These are phyloP conservation scores for Nepenthes mirabilis DNA, from an alignment of 148 eudicot genomes.

Conservation along the genomic window DNA sequence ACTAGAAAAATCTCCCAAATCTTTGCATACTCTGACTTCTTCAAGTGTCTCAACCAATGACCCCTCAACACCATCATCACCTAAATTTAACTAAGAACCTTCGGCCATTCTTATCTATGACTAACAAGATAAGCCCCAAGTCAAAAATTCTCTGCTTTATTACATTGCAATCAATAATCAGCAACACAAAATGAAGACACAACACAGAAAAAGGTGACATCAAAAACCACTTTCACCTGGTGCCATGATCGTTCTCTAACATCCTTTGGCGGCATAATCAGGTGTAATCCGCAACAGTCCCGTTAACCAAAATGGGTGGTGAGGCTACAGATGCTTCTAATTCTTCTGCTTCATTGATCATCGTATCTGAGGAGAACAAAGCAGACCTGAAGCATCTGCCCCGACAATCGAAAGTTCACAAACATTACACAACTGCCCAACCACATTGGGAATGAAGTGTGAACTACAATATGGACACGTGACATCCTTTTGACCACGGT, in stretches of 20 bases:
- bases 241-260: no score
- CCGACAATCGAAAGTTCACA: slow-evolving; percentile 79
- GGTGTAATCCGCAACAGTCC: background rate
- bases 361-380: slow-evolving; percentile 84
- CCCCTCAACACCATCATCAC: slow-evolving; percentile 3
- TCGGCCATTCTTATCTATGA: slow-evolving; percentile 20
- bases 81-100: slow-evolving; percentile 11
- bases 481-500: slow-evolving; percentile 70
- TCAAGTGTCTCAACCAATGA: slow-evolving; percentile 6
- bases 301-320: background rate
- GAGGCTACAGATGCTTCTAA: background rate
- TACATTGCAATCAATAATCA: slow-evolving; percentile 18
- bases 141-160: slow-evolving; percentile 29
- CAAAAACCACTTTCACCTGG: no score
- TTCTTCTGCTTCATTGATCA: slow-evolving; percentile 13
- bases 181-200: background rate
- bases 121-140: slow-evolving; percentile 22
- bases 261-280: background rate
- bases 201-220: background rate
- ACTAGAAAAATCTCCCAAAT: no score
- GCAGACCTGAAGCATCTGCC: slow-evolving; percentile 86
- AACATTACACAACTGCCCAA: slow-evolving; percentile 70
- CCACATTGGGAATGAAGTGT: slow-evolving; percentile 66
- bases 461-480: slow-evolving; percentile 76
- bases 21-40: no score